phyloP scores from a whole-genome alignment of 306 rosid species.

The Carpinus viminea region DNA sequence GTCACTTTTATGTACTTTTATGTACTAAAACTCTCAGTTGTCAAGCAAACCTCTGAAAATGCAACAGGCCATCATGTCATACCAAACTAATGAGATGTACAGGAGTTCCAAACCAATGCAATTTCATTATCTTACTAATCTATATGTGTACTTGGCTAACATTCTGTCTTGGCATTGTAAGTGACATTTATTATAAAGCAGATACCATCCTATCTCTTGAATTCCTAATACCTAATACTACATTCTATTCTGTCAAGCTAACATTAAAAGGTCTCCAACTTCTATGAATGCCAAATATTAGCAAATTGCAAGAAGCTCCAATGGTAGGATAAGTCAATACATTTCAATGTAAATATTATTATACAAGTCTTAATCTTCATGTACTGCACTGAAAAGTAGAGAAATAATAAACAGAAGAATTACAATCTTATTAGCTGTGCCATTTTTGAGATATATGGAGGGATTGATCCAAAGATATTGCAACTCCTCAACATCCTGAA shows the following conservation, averaged over 20 bases:
- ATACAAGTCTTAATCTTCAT: neutral
- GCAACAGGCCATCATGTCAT: neutral
- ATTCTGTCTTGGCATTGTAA: neutral
- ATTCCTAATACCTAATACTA: neutral
- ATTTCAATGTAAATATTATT: neutral
- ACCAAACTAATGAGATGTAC: neutral
- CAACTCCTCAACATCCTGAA: slow-evolving; percentile 39
- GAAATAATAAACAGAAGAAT: neutral
- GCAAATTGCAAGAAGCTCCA: neutral
- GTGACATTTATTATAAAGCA: neutral
- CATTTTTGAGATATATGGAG: slow-evolving; percentile 15
- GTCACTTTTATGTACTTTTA: neutral
- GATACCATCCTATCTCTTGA: neutral
- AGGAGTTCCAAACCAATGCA: neutral
- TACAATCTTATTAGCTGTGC: slow-evolving; percentile 7
- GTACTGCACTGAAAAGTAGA: neutral
- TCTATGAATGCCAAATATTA: neutral
- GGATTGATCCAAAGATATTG: slow-evolving; percentile 23
- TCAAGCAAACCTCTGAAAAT: neutral
- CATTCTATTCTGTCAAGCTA: neutral
- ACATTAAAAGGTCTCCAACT: neutral
- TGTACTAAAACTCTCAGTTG: neutral
- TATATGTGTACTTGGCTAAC: neutral
- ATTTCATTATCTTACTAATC: neutral
- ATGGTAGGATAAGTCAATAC: neutral